Evolutionary conservation across 169 alveolate species (phyloP), one percentile per base, ranked within the genome.

Genomic region (Plasmodium berghei): DNA sequence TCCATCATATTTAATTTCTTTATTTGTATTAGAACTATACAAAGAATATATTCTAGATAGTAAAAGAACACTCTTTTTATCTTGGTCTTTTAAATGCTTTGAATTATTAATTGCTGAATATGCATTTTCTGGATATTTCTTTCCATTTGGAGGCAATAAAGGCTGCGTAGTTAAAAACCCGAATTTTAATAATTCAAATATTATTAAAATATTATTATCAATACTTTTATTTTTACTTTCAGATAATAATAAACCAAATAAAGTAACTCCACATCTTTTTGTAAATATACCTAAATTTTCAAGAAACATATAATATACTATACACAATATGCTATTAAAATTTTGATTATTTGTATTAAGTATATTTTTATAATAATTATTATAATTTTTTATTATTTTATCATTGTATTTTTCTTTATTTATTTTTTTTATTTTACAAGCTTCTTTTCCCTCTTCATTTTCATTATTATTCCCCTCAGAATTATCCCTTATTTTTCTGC

Each of bases 241-340:
- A 26, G 96, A 74, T 42, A 94, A 72, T 52, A 90, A 92, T 26
- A 73, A 66, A 2, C 96, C 96, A 77, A 92, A 94, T 46, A 93
- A 91, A 0, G 95, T 94, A 42, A 91, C 94, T 9, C 96, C 95
- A 64, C 95, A 91, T 74, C 66, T 75, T 62, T 74, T 89, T 1
- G 96, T 87, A 34, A 94, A 92, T 49, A 90, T 90, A 5, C 94
- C 95, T 58, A 94, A 34, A 72, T 92, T 94, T 26, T 94, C 96
- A 24, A 94, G 92, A 62, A 94, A 59, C 90, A 94, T 92, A 58
- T 64, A 94, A 77, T 90, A 87, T 48, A 92, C 63, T 14, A 77
- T 42, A 40, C 92, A 87, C 18, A 73, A 73, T 64, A 86, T 34
- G 14, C 92, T 90, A 24, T 72, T 63, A 28, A 70, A 85, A 45